phyloP scores from a whole-genome alignment of 208 protist genomes.

The Plasmodiophora brassicae region DNA sequence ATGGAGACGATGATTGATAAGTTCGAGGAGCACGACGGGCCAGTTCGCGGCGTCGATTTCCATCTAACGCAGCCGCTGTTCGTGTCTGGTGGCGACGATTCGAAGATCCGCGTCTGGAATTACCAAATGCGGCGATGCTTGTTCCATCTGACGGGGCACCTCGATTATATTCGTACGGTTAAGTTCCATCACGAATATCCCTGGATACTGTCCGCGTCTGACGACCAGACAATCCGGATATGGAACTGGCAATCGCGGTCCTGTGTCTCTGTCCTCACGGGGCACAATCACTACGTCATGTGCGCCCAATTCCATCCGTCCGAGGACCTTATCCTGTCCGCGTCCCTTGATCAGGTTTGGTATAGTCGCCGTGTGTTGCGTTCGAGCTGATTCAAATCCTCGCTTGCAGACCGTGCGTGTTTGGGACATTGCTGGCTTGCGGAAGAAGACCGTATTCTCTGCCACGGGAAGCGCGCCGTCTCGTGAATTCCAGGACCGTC shows the following conservation, averaged over 20 bases:
- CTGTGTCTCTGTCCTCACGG: slow-evolving; percentile 65
- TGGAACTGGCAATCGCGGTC: slow-evolving; percentile 55
- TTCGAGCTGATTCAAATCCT: not conserved
- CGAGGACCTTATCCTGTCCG: slow-evolving; percentile 75
- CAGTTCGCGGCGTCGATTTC: slow-evolving; percentile 95
- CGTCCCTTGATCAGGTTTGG: slow-evolving; percentile 87
- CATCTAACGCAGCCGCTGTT: slow-evolving; percentile 96
- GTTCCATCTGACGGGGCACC: slow-evolving; percentile 91
- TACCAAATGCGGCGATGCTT: slow-evolving; percentile 95
- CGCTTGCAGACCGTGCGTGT: slow-evolving; percentile 95
- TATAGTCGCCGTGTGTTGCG: not conserved
- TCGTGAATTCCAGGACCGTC: slow-evolving; percentile 23
- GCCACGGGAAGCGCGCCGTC: not conserved
- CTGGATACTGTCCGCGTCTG: slow-evolving; percentile 95
- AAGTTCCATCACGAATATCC: slow-evolving; percentile 70
- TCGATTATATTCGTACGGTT: slow-evolving; percentile 97
- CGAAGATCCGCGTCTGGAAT: slow-evolving; percentile 97
- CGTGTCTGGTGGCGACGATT: slow-evolving; percentile 97
- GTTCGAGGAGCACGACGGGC: slow-evolving; percentile 91
- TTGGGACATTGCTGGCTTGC: slow-evolving; percentile 94
- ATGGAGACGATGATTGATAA: slow-evolving; percentile 90
- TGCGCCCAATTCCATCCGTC: slow-evolving; percentile 74
- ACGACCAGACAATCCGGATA: slow-evolving; percentile 97
- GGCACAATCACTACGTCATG: slow-evolving; percentile 99
- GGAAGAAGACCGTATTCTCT: slow-evolving; percentile 60